phyloP scores from a whole-genome alignment of 2,329 filamentous ascomycete genomes.

The Fusarium sp. region DNA sequence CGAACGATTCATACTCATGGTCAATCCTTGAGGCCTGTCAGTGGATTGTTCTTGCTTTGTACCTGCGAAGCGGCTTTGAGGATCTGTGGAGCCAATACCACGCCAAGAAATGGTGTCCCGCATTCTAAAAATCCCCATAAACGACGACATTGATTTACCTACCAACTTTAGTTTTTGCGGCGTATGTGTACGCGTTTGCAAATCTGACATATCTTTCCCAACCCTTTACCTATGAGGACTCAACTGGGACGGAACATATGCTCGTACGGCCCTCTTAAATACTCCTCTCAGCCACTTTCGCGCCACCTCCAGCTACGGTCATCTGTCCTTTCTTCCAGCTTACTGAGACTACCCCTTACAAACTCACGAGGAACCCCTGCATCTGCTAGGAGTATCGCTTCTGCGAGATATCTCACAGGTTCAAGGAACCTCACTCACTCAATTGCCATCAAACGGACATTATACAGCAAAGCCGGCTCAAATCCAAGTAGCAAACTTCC shows the following conservation, averaged over 20 bases:
- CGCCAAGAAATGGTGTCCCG: constrained; percentile 35
- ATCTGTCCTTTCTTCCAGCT: constrained; percentile 22
- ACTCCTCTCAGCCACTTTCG: constrained; percentile 3
- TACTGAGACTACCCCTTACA: constrained; percentile 20
- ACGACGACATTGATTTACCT: constrained; percentile 33
- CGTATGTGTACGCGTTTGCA: constrained; percentile 31
- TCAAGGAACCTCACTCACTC: not conserved
- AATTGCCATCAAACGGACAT: not conserved
- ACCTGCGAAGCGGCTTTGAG: constrained; percentile 4
- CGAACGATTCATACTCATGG: constrained; percentile 8
- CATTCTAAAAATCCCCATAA: constrained; percentile 34
- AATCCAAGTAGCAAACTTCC: not conserved
- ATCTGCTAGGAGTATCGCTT: constrained; percentile 7
- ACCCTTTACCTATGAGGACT: constrained; percentile 36
- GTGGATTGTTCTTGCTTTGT: not conserved
- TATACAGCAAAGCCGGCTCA: not conserved
- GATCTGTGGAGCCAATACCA: constrained; percentile 31
- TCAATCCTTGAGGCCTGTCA: not conserved
- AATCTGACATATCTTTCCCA: constrained; percentile 10
- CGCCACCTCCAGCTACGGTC: constrained; percentile 22
- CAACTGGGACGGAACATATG: constrained; percentile 30
- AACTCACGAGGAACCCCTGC: constrained; percentile 24
- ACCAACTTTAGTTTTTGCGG: constrained; percentile 7
- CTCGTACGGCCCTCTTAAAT: constrained; percentile 17
- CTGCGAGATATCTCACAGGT: constrained; percentile 3